Evolutionary conservation across 352 stramenopile genomes (phyloP), one percentile per base, ranked within the genome.

Genomic region (Phytophthora cryptogea): DNA sequence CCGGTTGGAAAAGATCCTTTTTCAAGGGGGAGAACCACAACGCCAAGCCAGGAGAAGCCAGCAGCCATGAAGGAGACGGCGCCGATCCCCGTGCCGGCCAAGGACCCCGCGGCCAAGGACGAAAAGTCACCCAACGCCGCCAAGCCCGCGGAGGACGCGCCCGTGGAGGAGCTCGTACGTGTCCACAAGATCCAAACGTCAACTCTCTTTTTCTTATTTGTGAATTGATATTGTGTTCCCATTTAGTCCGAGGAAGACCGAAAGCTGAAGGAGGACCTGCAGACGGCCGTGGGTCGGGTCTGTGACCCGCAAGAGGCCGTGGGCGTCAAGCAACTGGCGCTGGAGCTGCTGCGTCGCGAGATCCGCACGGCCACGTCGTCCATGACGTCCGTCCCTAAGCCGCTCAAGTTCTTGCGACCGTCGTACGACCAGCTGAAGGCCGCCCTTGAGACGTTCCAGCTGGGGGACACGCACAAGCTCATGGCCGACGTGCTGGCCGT

Each of bases 351-450:
- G 67, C 89, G 97, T 14, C 95, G 86, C 33, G 97, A 99, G 80
- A 98, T 99, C 58, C 86, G 94, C 40, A 97, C 88, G 31, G 90
- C 97, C 20, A 99, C 97, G 54, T 97, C 92, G 11, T 99, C 93
- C 40, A 99, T 99, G 97, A 99, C 97, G 47, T 98, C 90, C 20
- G 98, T 99, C 30, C 98, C 98, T 8, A 99, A 99, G 86, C 98
- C 98, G 31, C 84, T 99, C 40, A 99, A 99, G 86, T 99, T 99
- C 66, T 73, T 99, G 51, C 82, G 94, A 0, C 96, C 97, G 7
- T 96, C 98, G 53, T 99, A 99, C 78, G 89, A 90, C 26, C 62
- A 75, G 17, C 78, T 99, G 11, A 99, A 98, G 79, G 71, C 68
- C 0, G 74, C 81, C 10, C 91, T 85, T 41, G 75, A 87, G 74